Evolutionary conservation across 2,329 filamentous ascomycete species (phyloP).

Genomic region (Venturiaceae sp.): DNA sequence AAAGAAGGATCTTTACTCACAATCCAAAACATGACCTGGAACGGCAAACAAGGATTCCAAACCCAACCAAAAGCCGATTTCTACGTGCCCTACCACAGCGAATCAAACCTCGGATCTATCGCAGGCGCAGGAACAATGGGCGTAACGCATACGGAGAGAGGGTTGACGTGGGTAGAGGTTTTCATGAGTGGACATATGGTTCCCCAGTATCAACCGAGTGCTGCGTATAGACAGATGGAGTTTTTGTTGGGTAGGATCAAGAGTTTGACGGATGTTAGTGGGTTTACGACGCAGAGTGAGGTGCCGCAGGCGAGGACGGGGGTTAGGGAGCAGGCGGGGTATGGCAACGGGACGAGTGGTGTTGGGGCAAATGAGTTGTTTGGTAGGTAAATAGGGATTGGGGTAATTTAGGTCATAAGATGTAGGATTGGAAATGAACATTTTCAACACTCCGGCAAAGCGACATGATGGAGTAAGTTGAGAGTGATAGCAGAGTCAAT

Average conservation of each 20-base stretch:
- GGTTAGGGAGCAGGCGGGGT: neutral
- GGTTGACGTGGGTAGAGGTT: constrained; percentile 61
- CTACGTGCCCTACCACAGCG: constrained; percentile 56
- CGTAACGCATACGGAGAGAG: constrained; percentile 61
- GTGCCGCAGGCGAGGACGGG: neutral
- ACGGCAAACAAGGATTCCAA: constrained; percentile 61
- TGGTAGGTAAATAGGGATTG: no score
- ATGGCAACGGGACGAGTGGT: neutral
- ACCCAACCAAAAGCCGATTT: constrained; percentile 49
- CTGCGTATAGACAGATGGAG: constrained; percentile 64
- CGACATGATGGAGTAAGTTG: no score
- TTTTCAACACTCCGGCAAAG: no score
- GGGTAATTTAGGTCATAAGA: no score
- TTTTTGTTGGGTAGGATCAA: constrained; percentile 62
- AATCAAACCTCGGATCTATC: constrained; percentile 34
- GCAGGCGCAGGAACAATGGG: constrained; percentile 61
- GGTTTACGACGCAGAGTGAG: constrained; percentile 10
- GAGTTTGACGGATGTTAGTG: constrained; percentile 33
- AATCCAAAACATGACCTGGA: constrained; percentile 78
- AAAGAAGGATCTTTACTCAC: constrained; percentile 60
- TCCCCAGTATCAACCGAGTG: constrained; percentile 57
- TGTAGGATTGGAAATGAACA: no score
- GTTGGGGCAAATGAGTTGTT: neutral
- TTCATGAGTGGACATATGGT: constrained; percentile 58
- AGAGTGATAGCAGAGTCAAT: no score